Conservation (phyloP, 2,329 filamentous ascomycete species). For the Penicillium sp. region DNA sequence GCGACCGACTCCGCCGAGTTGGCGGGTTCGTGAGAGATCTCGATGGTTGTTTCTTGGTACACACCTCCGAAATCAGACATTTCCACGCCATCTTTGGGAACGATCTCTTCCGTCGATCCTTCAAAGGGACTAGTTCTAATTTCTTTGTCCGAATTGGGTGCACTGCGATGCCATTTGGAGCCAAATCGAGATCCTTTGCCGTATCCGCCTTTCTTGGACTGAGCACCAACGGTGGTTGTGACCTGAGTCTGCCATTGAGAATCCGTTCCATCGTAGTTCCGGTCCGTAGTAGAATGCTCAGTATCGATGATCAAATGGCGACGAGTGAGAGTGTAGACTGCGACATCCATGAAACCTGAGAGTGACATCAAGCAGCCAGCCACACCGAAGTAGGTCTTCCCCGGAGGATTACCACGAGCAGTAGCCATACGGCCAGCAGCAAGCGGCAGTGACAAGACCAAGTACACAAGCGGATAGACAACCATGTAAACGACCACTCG, state of each 20-base stretch:
- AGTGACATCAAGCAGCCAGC: slow-evolving; percentile 56
- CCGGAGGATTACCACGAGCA: slow-evolving; percentile 31
- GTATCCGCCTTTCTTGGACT: slow-evolving; percentile 14
- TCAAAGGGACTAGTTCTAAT: slow-evolving; percentile 29
- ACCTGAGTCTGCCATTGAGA: slow-evolving; percentile 31
- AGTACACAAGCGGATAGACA: slow-evolving; percentile 52
- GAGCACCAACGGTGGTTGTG: slow-evolving; percentile 15
- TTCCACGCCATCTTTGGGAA: slow-evolving; percentile 33
- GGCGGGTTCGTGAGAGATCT: slow-evolving; percentile 38
- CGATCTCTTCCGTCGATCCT: slow-evolving; percentile 47
- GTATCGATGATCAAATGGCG: slow-evolving; percentile 54
- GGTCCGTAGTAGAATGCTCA: slow-evolving; percentile 34
- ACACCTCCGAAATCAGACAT: slow-evolving; percentile 33
- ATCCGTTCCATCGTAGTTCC: slow-evolving; percentile 29
- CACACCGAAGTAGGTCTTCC: slow-evolving; percentile 48
- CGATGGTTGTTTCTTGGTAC: slow-evolving; percentile 44
- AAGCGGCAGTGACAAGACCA: slow-evolving; percentile 61
- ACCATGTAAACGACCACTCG: slow-evolving; percentile 47
- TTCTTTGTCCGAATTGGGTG: slow-evolving; percentile 19
- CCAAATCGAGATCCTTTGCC: slow-evolving; percentile 21
- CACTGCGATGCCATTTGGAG: slow-evolving; percentile 19
- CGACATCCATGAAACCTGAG: slow-evolving; percentile 58
- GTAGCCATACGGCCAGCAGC: slow-evolving; percentile 48
- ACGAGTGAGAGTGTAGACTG: slow-evolving; percentile 57
- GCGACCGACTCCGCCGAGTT: slow-evolving; percentile 10